Evolutionary conservation across 2,329 filamentous ascomycete species (phyloP).

Genomic region (Exophiala oligosperma): DNA sequence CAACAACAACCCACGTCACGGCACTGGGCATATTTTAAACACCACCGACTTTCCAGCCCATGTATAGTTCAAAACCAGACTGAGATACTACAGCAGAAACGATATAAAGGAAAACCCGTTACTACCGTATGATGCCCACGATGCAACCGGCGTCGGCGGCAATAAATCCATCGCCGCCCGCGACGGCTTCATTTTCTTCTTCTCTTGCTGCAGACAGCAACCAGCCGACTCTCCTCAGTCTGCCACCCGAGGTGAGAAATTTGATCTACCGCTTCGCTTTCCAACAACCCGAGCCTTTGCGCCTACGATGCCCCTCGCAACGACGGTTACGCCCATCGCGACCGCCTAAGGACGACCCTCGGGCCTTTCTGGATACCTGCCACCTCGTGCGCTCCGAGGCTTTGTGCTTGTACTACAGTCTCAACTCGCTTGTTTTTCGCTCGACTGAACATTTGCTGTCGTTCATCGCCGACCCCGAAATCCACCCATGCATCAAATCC

Average conservation of each 20-base stretch:
- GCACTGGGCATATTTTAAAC: neutral
- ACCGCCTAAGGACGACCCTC: slow-evolving; percentile 20
- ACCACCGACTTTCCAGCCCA: neutral
- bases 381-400: slow-evolving; percentile 20
- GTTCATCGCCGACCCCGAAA: slow-evolving; percentile 20
- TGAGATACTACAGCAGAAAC: no score
- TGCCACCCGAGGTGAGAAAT: slow-evolving; percentile 25
- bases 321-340: slow-evolving; percentile 23
- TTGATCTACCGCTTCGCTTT: slow-evolving; percentile 25
- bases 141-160: slow-evolving; percentile 1
- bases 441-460: slow-evolving; percentile 15
- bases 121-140: neutral
- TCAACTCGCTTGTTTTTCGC: slow-evolving; percentile 24
- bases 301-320: slow-evolving; percentile 20
- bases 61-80: neutral
- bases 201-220: neutral
- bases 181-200: no score
- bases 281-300: slow-evolving; percentile 9
- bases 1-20: no score
- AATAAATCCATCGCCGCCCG: no score
- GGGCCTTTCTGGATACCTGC: slow-evolving; percentile 22
- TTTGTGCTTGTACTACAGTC: slow-evolving; percentile 23
- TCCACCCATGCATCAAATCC: slow-evolving; percentile 21
- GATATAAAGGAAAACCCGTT: no score
- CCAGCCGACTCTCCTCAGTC: slow-evolving; percentile 11